Base-by-base conservation (phyloP, 148 eudicot species). In the Beta vulgaris region DNA sequence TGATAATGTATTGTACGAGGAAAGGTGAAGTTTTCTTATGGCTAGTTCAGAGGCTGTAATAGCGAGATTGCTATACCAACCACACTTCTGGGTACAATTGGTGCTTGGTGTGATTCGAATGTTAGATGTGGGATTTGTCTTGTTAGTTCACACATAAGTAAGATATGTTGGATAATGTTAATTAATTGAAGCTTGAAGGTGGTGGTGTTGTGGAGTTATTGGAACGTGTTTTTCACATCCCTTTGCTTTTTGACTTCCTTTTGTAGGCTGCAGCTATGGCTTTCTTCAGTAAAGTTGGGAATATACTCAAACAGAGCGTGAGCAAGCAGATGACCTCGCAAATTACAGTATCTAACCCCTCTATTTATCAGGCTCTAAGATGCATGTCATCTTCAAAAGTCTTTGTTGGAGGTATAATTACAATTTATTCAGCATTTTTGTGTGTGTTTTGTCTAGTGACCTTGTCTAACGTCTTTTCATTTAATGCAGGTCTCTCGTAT, bases 301-400 rank as follows among this genome's bases (percentile, higher is more conserved):
- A 65, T 69, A 71, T 90, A 44, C 86, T 94, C 53, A 83, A 86
- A 76, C 90, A 85, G 83, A 82, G 70, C 82, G 87, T 81, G 25
- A 82, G 80, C 65, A 92, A 80, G 83, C 91, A 85, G 66, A 55
- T 83, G 28, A 83, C 62, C 26, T 83, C 80, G 18, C 84, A 85
- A 55, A 62, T 80, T 46, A 79, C 86, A 39, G 75, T 82, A 55
- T 82, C 96, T 34, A 88, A 43, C 21, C 88, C 92, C 7, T 90
- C 92, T 31, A 68, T 95, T 55, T 85, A 82, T 69, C 96, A 90
- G 73, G 84, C 83, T 39, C 60, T 95, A 59, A 79, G 96, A 89
- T 86, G 91, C 79, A 89, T 90, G 93, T 90, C 98, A 65, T 68
- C 85, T 51, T 78, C 90, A 7, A 92, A 90, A 69, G n/a, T 95